Evolutionary conservation across 1,284 basidiomycete genomes (phyloP).

Genomic region (Boletus mariae): DNA sequence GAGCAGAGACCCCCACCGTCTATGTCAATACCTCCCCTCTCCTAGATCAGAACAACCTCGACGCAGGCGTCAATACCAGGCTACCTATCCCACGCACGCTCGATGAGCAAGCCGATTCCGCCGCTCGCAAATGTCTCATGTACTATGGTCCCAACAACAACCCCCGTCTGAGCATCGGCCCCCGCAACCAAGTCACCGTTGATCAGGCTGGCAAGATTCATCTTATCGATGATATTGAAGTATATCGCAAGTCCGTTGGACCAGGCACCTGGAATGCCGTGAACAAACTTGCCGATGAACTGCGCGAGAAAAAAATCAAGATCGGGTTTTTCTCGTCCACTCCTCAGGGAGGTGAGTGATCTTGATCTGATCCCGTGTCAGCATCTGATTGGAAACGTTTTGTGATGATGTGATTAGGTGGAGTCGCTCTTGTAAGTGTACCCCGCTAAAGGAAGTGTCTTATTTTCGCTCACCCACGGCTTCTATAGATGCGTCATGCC

Average conservation of each 20-base stretch:
- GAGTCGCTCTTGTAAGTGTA: conserved; percentile 74
- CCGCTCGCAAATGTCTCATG: conserved; percentile 77
- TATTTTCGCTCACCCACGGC: conserved; percentile 19
- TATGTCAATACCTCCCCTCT: conserved; percentile 52
- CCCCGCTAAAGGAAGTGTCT: conserved; percentile 5
- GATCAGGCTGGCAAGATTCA: conserved; percentile 79
- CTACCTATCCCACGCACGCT: conserved; percentile 72
- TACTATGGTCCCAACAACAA: conserved; percentile 78
- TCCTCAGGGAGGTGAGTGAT: conserved; percentile 72
- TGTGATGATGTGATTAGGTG: conserved; percentile 48
- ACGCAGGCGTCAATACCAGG: conserved; percentile 48
- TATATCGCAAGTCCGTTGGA: conserved; percentile 64
- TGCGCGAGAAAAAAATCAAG: conserved; percentile 78
- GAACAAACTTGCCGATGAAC: conserved; percentile 73
- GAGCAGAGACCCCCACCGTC: conserved; percentile 68
- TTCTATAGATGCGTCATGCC: conserved; percentile 78
- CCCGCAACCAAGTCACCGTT: conserved; percentile 77
- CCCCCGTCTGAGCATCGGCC: conserved; percentile 72
- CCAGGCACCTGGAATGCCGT: conserved; percentile 74
- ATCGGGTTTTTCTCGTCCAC: conserved; percentile 89
- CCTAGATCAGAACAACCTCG: conserved; percentile 37
- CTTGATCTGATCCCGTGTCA: conserved; percentile 7
- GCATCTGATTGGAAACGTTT: conserved; percentile 22
- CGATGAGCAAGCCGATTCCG: conserved; percentile 80
- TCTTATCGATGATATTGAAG: conserved; percentile 71